Percentiles rank a stretch among this genome's conserved stretches.
phyloP scores from a whole-genome alignment of 2,329 filamentous ascomycete genomes.

The Neospermospora avenae region DNA sequence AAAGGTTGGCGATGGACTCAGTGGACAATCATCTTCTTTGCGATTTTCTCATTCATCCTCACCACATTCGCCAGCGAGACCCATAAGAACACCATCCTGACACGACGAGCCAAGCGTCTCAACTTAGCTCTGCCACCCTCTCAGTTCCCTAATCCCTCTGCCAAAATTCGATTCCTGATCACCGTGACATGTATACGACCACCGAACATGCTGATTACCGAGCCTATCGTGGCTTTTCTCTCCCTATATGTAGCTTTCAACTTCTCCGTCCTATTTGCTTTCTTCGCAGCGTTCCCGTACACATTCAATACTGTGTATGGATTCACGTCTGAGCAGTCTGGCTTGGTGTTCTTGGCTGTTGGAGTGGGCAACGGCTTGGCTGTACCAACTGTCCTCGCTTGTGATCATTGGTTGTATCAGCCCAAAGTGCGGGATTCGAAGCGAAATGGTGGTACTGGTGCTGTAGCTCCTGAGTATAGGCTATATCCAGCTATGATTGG shows the following conservation, averaged over 20 bases:
- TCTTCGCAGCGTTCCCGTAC: constrained; percentile 41
- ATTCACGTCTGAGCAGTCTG: constrained; percentile 37
- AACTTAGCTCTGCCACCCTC: constrained; percentile 38
- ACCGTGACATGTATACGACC: constrained; percentile 38
- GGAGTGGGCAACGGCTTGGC: constrained; percentile 44
- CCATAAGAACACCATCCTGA: constrained; percentile 34
- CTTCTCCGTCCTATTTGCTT: constrained; percentile 38
- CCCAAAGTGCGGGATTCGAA: constrained; percentile 14
- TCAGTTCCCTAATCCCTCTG: constrained; percentile 42
- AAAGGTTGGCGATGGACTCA: constrained; percentile 54
- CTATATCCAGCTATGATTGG: constrained; percentile 58
- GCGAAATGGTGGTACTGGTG: constrained; percentile 10
- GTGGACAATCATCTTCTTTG: constrained; percentile 49
- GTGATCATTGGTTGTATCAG: constrained; percentile 43
- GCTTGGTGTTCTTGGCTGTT: constrained; percentile 39
- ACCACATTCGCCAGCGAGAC: constrained; percentile 42
- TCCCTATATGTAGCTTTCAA: constrained; percentile 38
- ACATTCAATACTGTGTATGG: constrained; percentile 38
- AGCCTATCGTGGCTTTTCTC: constrained; percentile 37
- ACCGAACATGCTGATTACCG: constrained; percentile 39
- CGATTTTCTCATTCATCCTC: constrained; percentile 43
- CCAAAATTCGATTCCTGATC: constrained; percentile 41
- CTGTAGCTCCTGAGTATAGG: constrained; percentile 51
- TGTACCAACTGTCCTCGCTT: constrained; percentile 40
- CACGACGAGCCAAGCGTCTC: constrained; percentile 33